Evolutionary conservation across 2,329 filamentous ascomycete species (phyloP), one percentile per base, ranked within the genome.

Genomic region (Apiospora hydei): DNA sequence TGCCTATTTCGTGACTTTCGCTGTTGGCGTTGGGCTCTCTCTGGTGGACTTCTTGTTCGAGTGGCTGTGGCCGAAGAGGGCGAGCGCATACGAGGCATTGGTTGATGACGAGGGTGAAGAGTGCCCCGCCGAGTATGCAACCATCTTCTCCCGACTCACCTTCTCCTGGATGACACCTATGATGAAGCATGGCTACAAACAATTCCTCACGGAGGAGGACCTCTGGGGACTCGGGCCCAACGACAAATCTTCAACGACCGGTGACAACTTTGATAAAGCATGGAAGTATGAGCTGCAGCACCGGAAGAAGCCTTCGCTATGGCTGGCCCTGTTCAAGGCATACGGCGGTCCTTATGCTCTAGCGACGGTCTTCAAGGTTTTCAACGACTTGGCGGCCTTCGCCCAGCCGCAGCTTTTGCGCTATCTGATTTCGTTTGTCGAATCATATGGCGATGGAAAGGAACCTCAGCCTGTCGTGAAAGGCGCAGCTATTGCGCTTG

Each of bases 111-210:
- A 81, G 14, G 81, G 81, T 13, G 81, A 88, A 53, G 89, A 91
- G 77, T 91, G 90, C 71, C 93, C 93, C 0, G 91, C 94, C 74
- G 95, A 98, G 83, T 97, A 98, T 81, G 95, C 96, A 16, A 95
- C 96, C 73, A 87, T 98, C 70, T 99, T 99, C 84, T 98, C 96
- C 4, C 90, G 94, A 69, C 88, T 99, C 66, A 98, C 96, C 0
- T 99, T 99, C 82, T 92, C 93, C 71, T 99, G 96, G 96, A 98
- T 99, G 96, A 98, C 96, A 0, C 95, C 96, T 0, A 85, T 99
- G 89, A 99, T 99, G 96, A 95, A 91, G 80, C 92, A 92, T 79
- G 96, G 96, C 0, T 98, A 99, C 85, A 94, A 93, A 79, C 90
- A 95, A 72, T 99, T 91, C 81, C 86, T 99, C 74, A 98, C 95